phyloP scores from a whole-genome alignment of 352 stramenopile species.

The Sclerospora graminicola region DNA sequence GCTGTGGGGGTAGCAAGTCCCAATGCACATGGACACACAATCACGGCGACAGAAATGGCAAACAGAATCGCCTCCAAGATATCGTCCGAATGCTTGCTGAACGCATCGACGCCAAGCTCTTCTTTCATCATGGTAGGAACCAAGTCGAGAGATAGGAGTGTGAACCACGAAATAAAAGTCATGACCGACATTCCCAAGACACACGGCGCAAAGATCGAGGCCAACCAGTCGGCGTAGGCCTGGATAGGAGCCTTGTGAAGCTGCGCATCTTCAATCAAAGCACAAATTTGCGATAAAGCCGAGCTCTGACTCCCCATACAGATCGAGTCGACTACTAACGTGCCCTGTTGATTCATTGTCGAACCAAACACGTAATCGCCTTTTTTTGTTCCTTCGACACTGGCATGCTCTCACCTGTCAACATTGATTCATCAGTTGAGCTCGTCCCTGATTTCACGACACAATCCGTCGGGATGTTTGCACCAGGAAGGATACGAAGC shows the following conservation, averaged over 20 bases:
- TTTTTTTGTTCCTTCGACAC: slow-evolving; percentile 62
- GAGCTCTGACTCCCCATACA: slow-evolving; percentile 62
- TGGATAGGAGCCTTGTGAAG: slow-evolving; percentile 85
- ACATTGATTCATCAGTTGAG: slow-evolving; percentile 71
- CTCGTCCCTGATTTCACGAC: slow-evolving; percentile 61
- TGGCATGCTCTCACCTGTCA: slow-evolving; percentile 84
- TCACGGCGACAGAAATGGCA: slow-evolving; percentile 84
- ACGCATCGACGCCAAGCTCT: slow-evolving; percentile 14
- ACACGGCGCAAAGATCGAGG: slow-evolving; percentile 22
- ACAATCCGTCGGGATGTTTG: slow-evolving; percentile 75
- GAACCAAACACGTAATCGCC: slow-evolving; percentile 81
- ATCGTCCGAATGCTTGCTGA: slow-evolving; percentile 52
- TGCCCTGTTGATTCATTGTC: slow-evolving; percentile 78
- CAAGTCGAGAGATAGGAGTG: slow-evolving; percentile 5
- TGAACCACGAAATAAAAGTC: slow-evolving; percentile 15
- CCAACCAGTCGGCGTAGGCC: slow-evolving; percentile 53
- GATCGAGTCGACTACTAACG: slow-evolving; percentile 74
- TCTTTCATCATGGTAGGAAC: slow-evolving; percentile 10
- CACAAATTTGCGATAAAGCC: slow-evolving; percentile 66
- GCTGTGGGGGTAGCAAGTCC: slow-evolving; percentile 77
- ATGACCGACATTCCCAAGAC: slow-evolving; percentile 10
- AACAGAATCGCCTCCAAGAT: slow-evolving; percentile 72
- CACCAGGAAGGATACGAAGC: slow-evolving; percentile 56
- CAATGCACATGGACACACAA: slow-evolving; percentile 78
- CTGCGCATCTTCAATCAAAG: slow-evolving; percentile 81